Conservation (phyloP, 805 yeast species). For the Lipomyces starkeyi region DNA sequence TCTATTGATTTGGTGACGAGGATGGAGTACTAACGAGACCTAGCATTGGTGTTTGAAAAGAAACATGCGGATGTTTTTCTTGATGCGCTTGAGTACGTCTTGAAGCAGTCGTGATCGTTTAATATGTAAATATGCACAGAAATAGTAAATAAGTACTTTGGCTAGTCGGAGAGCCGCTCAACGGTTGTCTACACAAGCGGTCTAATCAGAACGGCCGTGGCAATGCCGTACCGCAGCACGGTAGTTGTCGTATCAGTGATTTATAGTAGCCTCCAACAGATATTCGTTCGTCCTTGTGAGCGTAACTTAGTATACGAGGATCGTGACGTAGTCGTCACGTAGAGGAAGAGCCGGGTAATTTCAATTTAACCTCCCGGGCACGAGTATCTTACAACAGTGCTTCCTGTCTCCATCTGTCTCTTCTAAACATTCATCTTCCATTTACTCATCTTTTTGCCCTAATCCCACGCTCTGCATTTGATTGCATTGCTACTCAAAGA, state of each 20-base stretch:
- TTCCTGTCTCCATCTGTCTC: too few relatives aligned
- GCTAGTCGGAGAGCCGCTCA: not conserved
- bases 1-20: not conserved
- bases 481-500: not conserved
- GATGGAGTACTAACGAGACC: not conserved
- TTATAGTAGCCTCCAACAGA: not conserved
- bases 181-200: not conserved
- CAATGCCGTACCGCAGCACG: not conserved
- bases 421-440: not conserved
- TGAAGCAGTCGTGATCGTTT: slow-evolving; percentile 5
- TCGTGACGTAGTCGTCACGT: too few relatives aligned
- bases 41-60: slow-evolving; percentile 70
- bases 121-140: not conserved
- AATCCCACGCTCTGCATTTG: not conserved
- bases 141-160: not conserved
- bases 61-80: slow-evolving; percentile 77
- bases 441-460: not conserved
- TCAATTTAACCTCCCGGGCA: too few relatives aligned
- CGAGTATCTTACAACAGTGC: too few relatives aligned
- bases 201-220: not conserved
- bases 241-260: not conserved
- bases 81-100: slow-evolving; percentile 50
- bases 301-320: too few relatives aligned
- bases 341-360: too few relatives aligned
- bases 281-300: not conserved